Base-by-base conservation (phyloP, 2,329 filamentous ascomycete species). In the Aspergillus brasiliensis region DNA sequence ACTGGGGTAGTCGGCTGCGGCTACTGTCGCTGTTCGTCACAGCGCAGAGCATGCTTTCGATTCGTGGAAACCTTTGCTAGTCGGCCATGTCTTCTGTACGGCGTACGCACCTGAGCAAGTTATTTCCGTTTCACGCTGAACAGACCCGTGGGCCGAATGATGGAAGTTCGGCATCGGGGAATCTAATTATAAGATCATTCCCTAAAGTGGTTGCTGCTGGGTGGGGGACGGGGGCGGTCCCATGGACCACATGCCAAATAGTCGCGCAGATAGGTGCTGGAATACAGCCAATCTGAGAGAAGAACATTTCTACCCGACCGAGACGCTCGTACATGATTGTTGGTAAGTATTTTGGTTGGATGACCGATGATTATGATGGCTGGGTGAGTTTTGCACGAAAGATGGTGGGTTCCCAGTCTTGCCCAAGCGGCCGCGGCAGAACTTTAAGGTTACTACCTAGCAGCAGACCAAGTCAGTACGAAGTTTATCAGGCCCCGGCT, bases 201-300 rank as follows among this genome's bases (percentile, higher is more conserved):
- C 52, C 52, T 31, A 46, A 46, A 55, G 27, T 17, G 52, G 52
- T 46, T 55, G 25, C 23, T 46, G 52, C 52, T 17, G 25, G 25
- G 52, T 55, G 52, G 52, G 40, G 51, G 25, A 23, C 8, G 48
- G n/a, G 51, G 23, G 23, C 6, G 44, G 52, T 38, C n/a, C 51
- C 52, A 46, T 55, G 52, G 25, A 55, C 17, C 11, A 38, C 21
- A 34, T 25, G 51, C 37, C 28, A 25, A 44, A 38, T 23, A 53
- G 31, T 27, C 10, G 23, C 27, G 46, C 21, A 52, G 17, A 21
- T 23, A 23, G 49, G 19, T 40, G 19, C n/a, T n/a, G 13, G 11
- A 19, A 23, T 38, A 19, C 34, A 40, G 13, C 51, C 51, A 40
- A 38, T 42, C 34, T n/a, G 4, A 49, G 46, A 17, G 13, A 27